Evolutionary conservation across 2,329 filamentous ascomycete species (phyloP), one percentile per base, ranked within the genome.

Genomic region (Fonsecaea multimorphosa): DNA sequence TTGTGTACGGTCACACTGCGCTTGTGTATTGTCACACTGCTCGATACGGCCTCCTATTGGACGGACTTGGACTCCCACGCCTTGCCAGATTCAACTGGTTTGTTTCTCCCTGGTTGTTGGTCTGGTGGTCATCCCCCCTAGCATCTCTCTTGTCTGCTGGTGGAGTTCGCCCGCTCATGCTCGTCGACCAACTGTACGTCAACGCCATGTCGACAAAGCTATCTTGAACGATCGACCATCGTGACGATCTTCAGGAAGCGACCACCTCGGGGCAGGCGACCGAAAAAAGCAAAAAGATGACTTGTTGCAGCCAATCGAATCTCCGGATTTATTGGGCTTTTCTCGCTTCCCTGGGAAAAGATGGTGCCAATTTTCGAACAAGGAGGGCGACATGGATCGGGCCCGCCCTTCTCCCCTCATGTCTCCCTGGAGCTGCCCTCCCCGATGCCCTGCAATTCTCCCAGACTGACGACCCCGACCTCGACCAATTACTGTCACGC

Each of bases 371-470:
- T 19, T 36, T 46, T 58, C 46, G 29, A 64, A 52, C 63, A 56
- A 34, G 55, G 46, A 57, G 58, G 44, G 31, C 49, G 59, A 69
- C 60, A 61, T 69, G 70, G 70, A 63, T 69, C 66, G 65, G 68
- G 64, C 70, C 70, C 66, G 66, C 66, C 68, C 66, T 67, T 38
- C 55, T 59, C 60, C 54, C 61, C 59, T 65, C 51, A 53, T 31
- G 52, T 56, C 59, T 61, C 58, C 61, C 44, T 62, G n/a, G 38
- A 40, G 16, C 22, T 58, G 55, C 32, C 58, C 38, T 34, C 38
- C 46, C 58, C 22, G 53, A 53, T 24, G 29, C 16, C 57, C 31
- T 36, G 56, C 52, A 29, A 24, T 32, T 55, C 54, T 40, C 27
- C 19, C 61, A 57, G 40, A 44, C 51, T 58, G 44, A 49, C 49